Conservation (phyloP, 2,329 filamentous ascomycete genomes). For the Cladophialophora psammophila region DNA sequence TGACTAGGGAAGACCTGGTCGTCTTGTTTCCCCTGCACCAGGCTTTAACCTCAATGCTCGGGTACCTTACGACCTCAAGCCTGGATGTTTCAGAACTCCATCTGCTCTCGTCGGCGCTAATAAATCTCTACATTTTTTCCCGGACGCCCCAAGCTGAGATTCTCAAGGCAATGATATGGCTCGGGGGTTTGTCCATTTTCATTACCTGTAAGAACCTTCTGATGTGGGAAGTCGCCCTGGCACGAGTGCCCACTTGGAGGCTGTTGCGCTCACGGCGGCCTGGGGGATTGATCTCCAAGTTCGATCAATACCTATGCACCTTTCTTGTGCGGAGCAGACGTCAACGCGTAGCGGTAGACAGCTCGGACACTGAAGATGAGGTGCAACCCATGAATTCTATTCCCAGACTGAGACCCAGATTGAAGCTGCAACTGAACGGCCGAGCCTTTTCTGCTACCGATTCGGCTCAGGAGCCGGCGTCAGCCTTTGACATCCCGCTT, state of each 20-base stretch:
- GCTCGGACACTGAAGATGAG: slow-evolving; percentile 31
- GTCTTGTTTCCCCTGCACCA: slow-evolving; percentile 85
- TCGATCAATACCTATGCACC: slow-evolving; percentile 31
- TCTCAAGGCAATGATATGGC: slow-evolving; percentile 83
- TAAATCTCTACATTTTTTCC: slow-evolving; percentile 81
- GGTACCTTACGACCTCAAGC: slow-evolving; percentile 86
- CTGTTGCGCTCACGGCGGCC: slow-evolving; percentile 55
- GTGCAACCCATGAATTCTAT: slow-evolving; percentile 12
- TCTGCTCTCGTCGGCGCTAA: slow-evolving; percentile 79
- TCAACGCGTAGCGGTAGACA: slow-evolving; percentile 22
- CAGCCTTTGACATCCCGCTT: slow-evolving; percentile 15
- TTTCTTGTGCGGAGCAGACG: slow-evolving; percentile 16
- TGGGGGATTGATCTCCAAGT: slow-evolving; percentile 23
- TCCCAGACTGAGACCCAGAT: slow-evolving; percentile 17
- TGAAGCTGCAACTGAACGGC: slow-evolving; percentile 28
- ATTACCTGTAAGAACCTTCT: slow-evolving; percentile 76
- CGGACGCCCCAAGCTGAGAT: slow-evolving; percentile 83
- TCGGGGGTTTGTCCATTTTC: slow-evolving; percentile 79
- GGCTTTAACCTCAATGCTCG: slow-evolving; percentile 73
- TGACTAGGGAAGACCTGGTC: slow-evolving; percentile 66
- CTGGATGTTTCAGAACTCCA: slow-evolving; percentile 87
- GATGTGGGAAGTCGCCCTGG: slow-evolving; percentile 82
- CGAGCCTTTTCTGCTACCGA: slow-evolving; percentile 23
- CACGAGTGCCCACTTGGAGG: slow-evolving; percentile 89
- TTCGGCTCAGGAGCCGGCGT: slow-evolving; percentile 18